Base-by-base conservation (phyloP, 106 monocot species). In the Platanthera guangdongensis region DNA sequence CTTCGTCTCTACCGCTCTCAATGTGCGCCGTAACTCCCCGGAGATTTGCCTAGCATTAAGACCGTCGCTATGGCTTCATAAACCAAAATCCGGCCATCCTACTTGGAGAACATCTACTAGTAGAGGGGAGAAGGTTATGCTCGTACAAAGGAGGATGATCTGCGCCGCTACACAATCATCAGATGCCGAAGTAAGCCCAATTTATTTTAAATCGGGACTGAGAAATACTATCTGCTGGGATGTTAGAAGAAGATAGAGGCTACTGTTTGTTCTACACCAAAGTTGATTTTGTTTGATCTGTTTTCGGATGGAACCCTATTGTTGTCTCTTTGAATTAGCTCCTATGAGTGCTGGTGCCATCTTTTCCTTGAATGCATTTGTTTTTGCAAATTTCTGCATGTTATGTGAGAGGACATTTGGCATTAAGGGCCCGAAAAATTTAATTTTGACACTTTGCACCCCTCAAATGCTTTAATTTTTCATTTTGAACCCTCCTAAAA, bases 151-250 rank as follows among this genome's bases (percentile, higher is more conserved):
- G 4, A 47, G 21, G 25, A 28, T 50, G 48, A 30, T 81, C 68
- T 76, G 70, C 70, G 39, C 48, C 3, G 81, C 81, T 13, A 57
- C 73, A 47, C 74, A 74, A 4, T 39, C 80, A n/a, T 18, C 74
- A 6, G 79, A 81, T 19, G 49, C 75, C 65, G 75, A 60, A 8
- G 30, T 52, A 11, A 19, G 47, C 8, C 25, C 19, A 1, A 3
- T 47, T 39, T 9, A 2, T 48, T 47, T 7, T 18, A 50, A 32
- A 7, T 30, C 7, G 5, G 9, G 50, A 47, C 21, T 30, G 39
- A n/a, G 12, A 1, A 45, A 8, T 76, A 47, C 6, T 76, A 8
- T 47, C 1, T 63, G 5, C n/a, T 48, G 11, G 4, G 59, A 19
- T 59, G n/a, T 19, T 59, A 6, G 21, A 19, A 8, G 10, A 65